phyloP scores from a whole-genome alignment of 495 filamentous ascomycete species.

The Podospora fimiseda region DNA sequence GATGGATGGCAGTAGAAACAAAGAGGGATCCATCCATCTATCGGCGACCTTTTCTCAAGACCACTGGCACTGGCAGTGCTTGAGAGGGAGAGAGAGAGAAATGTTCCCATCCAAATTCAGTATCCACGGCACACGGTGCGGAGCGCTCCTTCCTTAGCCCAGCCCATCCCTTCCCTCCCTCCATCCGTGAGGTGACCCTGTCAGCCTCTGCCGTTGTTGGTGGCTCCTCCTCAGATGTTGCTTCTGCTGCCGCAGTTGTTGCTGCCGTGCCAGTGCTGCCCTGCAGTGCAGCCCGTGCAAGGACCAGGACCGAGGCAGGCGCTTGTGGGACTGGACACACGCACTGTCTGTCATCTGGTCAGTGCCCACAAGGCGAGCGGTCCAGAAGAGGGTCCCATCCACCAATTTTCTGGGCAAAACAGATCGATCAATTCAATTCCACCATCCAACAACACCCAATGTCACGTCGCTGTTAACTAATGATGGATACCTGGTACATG shows the following conservation, averaged over 20 bases:
- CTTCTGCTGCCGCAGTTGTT: too few relatives aligned
- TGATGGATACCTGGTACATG: not conserved
- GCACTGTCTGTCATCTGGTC: not conserved
- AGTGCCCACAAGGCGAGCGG: constrained; percentile 21
- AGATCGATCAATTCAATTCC: too few relatives aligned
- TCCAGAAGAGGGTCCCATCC: constrained; percentile 6
- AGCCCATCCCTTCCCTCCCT: not conserved
- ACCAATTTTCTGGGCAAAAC: too few relatives aligned
- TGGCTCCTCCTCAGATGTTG: not conserved
- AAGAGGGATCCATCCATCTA: not conserved
- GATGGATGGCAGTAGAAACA: not conserved
- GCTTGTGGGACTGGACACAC: not conserved
- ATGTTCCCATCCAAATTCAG: not conserved
- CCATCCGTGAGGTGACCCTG: too few relatives aligned
- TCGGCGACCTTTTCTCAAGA: not conserved
- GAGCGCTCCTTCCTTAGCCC: not conserved
- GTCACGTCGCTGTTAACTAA: not conserved
- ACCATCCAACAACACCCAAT: not conserved
- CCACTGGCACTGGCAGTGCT: too few relatives aligned
- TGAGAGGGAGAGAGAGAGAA: too few relatives aligned
- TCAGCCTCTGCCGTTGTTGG: not conserved
- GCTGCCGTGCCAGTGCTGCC: not conserved
- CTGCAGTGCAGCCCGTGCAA: not conserved
- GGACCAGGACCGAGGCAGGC: not conserved
- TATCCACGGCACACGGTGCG: not conserved